Base-by-base conservation (phyloP, 768 basidiomycete species). In the Podaxis mareebaensis region DNA sequence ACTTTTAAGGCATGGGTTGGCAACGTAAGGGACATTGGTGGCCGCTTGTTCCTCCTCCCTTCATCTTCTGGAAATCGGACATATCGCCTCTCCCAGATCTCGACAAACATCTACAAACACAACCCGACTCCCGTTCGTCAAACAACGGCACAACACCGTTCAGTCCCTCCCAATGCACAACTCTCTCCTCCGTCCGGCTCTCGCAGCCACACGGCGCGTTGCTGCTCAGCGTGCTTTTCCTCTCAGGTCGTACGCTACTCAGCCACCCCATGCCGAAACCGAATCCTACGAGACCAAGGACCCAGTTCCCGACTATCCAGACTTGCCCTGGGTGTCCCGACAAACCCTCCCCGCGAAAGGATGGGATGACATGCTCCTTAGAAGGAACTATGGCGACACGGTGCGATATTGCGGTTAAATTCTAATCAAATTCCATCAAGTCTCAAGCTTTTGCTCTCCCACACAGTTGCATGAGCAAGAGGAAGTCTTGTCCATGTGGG, bases 401-500 rank as follows among this genome's bases (percentile, higher is more conserved):
- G 93, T 93, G 68, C 66, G 53, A 36, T 60, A 54, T 64, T 10
- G 36, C 56, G 65, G n/a, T 20, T 46, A 46, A 33, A 33, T 33
- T 46, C 20, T n/a, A 46, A 17, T 17, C n/a, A 8, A 17, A 22
- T n/a, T 46, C 10, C 44, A 22, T 20, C 44, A 46, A 46, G 20
- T 17, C 17, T 17, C 17, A 17, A 46, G 20, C 44, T 20, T 46
- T 46, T 46, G 3, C 44, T n/a, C 17, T 46, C 24, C 63, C 40
- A 28, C 4, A 51, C 69, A 95, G 93, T 74, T 93, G 36, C 92
- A 91, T 64, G 91, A 93, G 74, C 81, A 85, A 70, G 91, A 93
- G 57, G 93, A 95, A 69, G 78, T 91, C 24, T 75, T 89, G 61
- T 92, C 90, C 40, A 92, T 95, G 90, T 94, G 91, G 91, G 91